Evolutionary conservation across 2,329 filamentous ascomycete species (phyloP).

Genomic region (Waltergamsia citrina): DNA sequence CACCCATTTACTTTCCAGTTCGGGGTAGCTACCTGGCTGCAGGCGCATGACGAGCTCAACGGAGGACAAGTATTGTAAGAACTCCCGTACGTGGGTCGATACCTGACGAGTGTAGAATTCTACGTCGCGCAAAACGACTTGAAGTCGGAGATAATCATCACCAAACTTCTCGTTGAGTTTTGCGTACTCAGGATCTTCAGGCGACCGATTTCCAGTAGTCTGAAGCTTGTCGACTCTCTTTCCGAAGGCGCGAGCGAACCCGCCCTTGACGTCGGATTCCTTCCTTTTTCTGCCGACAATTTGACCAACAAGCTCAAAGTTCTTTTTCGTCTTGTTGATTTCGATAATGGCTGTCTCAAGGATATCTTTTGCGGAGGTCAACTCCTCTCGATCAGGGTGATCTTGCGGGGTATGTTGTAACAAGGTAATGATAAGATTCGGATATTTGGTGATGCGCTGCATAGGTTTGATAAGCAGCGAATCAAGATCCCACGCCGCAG

Average conservation of each 20-base stretch:
- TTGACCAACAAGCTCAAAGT: constrained; percentile 84
- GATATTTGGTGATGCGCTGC: constrained; percentile 90
- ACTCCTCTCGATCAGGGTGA: constrained; percentile 69
- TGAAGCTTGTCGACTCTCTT: constrained; percentile 79
- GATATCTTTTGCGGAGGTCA: constrained; percentile 42
- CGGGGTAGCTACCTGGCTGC: constrained; percentile 64
- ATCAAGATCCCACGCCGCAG: constrained; percentile 88
- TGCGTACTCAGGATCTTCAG: constrained; percentile 75
- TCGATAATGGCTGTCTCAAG: constrained; percentile 64
- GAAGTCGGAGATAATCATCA: constrained; percentile 84
- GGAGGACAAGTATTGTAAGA: constrained; percentile 69
- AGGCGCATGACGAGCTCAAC: constrained; percentile 74
- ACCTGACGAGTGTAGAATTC: constrained; percentile 83
- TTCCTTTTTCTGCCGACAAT: constrained; percentile 80
- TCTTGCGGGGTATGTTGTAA: constrained; percentile 69
- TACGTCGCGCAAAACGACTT: constrained; percentile 89
- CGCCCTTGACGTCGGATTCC: constrained; percentile 78
- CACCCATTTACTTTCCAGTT: constrained; percentile 90
- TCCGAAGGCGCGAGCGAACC: constrained; percentile 80
- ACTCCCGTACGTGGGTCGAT: constrained; percentile 69
- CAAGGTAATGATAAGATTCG: constrained; percentile 72
- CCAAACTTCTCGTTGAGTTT: constrained; percentile 79
- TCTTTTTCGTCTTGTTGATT: constrained; percentile 94
- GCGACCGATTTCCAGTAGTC: constrained; percentile 47
- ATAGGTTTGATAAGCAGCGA: constrained; percentile 96